Percentiles rank a stretch among this genome's conserved stretches.
Conservation (phyloP, 2,329 filamentous ascomycete genomes). For the Microdochium trichocladiopsis region DNA sequence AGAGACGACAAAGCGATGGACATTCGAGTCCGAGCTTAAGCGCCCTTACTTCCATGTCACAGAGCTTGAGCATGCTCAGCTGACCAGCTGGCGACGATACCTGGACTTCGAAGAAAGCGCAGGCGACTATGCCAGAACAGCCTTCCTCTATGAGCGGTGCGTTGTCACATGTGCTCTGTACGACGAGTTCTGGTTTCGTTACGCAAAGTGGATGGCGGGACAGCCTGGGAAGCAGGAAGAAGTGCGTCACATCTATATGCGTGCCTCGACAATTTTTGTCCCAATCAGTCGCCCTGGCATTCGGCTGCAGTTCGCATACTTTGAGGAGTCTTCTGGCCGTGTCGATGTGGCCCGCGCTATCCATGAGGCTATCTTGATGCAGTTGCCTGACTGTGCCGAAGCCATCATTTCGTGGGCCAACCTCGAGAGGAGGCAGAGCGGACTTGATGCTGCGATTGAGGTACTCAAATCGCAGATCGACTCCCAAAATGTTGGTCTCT, state of each 20-base stretch:
- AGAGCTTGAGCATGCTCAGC: conserved; percentile 76
- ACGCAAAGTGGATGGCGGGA: conserved; percentile 85
- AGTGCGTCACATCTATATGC: conserved; percentile 83
- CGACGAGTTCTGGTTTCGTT: conserved; percentile 98
- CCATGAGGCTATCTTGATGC: conserved; percentile 70
- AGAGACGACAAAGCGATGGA: conserved; percentile 90
- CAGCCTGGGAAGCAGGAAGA: conserved; percentile 81
- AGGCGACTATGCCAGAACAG: conserved; percentile 65
- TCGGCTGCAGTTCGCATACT: conserved; percentile 86
- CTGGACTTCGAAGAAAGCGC: conserved; percentile 91
- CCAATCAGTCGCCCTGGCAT: conserved; percentile 80
- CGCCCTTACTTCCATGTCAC: conserved; percentile 96
- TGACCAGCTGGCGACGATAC: conserved; percentile 92
- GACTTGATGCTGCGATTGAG: conserved; percentile 76
- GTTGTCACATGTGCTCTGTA: conserved; percentile 90
- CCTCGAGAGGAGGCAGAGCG: conserved; percentile 73
- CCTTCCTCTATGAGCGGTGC: conserved; percentile 89
- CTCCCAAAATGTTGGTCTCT: conserved; percentile 61
- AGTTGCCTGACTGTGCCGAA: conserved; percentile 76
- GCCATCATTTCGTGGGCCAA: conserved; percentile 86
- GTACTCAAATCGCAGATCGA: conserved; percentile 79
- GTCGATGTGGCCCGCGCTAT: conserved; percentile 77
- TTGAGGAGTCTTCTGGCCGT: conserved; percentile 79
- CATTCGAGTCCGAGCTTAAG: conserved; percentile 90
- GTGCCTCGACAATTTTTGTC: conserved; percentile 77